Evolutionary conservation across 441 rosid genomes (phyloP).

Genomic region (Populus hybrid): DNA sequence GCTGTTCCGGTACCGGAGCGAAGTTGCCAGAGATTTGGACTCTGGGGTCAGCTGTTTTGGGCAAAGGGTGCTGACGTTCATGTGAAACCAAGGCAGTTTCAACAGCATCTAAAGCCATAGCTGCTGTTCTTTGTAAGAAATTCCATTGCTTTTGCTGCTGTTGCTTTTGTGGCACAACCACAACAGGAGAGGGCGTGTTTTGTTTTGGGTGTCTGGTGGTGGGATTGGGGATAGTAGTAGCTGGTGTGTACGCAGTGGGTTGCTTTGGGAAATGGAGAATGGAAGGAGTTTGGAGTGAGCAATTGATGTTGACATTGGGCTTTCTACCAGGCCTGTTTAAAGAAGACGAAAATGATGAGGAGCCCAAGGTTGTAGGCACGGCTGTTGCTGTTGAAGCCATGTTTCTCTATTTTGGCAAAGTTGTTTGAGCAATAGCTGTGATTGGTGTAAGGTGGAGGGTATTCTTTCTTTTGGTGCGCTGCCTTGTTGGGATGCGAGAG

Average conservation of each 20-base stretch:
- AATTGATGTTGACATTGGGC: constrained; percentile 19
- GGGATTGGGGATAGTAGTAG: constrained; percentile 28
- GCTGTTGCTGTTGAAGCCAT: background rate
- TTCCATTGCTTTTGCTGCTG: constrained; percentile 36
- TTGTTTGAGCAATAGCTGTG: background rate
- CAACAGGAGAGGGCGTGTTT: background rate
- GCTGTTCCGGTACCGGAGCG: constrained; percentile 67
- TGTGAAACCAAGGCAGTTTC: constrained; percentile 49
- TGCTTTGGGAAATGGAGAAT: constrained; percentile 42
- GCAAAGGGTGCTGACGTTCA: constrained; percentile 46
- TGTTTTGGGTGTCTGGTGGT: background rate
- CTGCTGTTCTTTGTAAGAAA: constrained; percentile 49
- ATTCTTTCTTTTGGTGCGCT: background rate
- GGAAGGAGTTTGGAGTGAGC: constrained; percentile 40
- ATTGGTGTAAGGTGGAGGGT: background rate
- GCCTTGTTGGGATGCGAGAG: background rate
- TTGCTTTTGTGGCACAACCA: background rate
- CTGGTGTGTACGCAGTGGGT: constrained; percentile 21
- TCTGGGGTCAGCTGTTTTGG: constrained; percentile 59
- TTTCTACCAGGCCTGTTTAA: constrained; percentile 17
- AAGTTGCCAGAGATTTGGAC: constrained; percentile 71
- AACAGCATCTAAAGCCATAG: constrained; percentile 49
- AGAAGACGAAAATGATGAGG: background rate
- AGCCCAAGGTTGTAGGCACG: constrained; percentile 2
- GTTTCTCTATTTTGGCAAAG: background rate